phyloP scores from a whole-genome alignment of 495 filamentous ascomycete genomes.

The Hypoxylon perforatum region DNA sequence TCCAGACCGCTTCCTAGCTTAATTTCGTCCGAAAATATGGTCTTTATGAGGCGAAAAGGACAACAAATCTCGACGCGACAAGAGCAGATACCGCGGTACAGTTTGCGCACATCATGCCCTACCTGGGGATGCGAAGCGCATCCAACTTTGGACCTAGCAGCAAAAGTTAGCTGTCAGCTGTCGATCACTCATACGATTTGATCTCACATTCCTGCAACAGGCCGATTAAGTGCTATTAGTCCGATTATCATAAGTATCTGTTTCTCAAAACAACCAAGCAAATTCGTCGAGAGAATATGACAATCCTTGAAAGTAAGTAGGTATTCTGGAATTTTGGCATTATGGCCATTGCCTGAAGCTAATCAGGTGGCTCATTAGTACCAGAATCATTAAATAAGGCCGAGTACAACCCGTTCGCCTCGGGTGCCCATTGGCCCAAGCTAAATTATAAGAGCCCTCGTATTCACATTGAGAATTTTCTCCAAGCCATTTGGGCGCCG shows the following conservation, averaged over 20 bases:
- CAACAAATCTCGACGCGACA: constrained; percentile 23
- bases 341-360: constrained; percentile 14
- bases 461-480: constrained; percentile 14
- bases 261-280: constrained; percentile 17
- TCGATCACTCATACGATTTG: constrained; percentile 45
- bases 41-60: constrained; percentile 12
- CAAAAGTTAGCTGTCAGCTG: constrained; percentile 38
- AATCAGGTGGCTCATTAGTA: constrained; percentile 17
- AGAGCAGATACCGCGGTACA: constrained; percentile 5
- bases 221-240: constrained; percentile 37
- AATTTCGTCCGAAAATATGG: constrained; percentile 17
- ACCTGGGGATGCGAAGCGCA: constrained; percentile 33
- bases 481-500: constrained; percentile 7
- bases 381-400: constrained; percentile 27
- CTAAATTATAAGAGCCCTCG: constrained; percentile 15
- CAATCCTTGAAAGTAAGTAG: constrained; percentile 14
- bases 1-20: constrained; percentile 18
- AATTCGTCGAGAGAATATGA: constrained; percentile 13
- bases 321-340: too few species aligned
- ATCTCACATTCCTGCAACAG: constrained; percentile 41
- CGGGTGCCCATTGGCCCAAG: constrained; percentile 16
- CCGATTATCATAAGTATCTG: constrained; percentile 30
- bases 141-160: constrained; percentile 35
- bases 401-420: constrained; percentile 31
- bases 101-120: constrained; percentile 37